phyloP scores from a whole-genome alignment of 495 filamentous ascomycete genomes.

The Penicillium arizonense region DNA sequence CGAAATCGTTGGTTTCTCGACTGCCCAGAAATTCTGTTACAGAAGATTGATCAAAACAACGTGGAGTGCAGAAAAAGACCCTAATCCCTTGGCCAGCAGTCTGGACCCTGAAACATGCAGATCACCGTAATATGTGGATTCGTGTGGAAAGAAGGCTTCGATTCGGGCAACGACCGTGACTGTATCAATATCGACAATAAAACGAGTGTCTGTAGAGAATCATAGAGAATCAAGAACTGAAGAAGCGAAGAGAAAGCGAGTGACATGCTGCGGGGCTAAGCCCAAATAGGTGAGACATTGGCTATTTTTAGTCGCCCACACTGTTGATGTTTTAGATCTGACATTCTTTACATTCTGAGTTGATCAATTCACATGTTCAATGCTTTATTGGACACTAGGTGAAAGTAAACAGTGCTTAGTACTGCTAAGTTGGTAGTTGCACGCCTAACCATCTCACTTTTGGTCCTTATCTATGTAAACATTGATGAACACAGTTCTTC shows the following conservation, averaged over 20 bases:
- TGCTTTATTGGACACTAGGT: too few species aligned
- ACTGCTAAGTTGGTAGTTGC: too few species aligned
- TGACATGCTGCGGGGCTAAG: constrained; percentile 22
- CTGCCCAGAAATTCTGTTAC: constrained; percentile 1
- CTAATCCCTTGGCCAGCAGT: constrained; percentile 6
- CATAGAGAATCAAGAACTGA: background rate
- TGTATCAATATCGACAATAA: background rate
- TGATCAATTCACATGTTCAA: too few species aligned
- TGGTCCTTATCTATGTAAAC: too few species aligned
- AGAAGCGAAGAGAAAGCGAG: background rate
- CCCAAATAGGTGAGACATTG: constrained; percentile 28
- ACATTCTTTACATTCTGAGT: too few species aligned
- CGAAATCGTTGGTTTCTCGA: background rate
- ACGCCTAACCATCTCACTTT: too few species aligned
- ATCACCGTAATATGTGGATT: constrained; percentile 17
- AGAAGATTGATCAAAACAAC: constrained; percentile 5
- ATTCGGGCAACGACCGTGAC: constrained; percentile 4
- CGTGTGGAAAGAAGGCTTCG: constrained; percentile 1
- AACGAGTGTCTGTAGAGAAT: constrained; percentile 1
- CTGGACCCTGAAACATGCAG: constrained; percentile 17
- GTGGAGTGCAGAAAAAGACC: constrained; percentile 13
- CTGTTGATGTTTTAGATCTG: too few species aligned
- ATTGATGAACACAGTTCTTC: too few species aligned
- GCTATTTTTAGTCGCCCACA: constrained; percentile 21
- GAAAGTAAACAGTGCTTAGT: too few species aligned